Conservation (phyloP, 164 flowering plant species). For the Nymphaea thermarum region DNA sequence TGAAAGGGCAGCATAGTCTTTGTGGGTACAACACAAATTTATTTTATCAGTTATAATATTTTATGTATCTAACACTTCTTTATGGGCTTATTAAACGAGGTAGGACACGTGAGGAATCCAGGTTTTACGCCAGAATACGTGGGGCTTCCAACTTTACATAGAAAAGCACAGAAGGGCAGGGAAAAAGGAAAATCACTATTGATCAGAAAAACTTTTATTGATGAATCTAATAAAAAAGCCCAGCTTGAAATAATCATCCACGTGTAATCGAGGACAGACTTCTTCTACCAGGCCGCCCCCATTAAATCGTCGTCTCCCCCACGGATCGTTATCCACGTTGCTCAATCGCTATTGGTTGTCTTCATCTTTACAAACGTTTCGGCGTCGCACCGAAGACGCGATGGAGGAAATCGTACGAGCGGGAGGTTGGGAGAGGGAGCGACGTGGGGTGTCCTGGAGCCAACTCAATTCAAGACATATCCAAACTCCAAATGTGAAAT, state of each 20-base stretch:
- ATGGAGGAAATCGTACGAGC: too few species aligned
- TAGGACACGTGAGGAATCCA: slow-evolving; percentile 15
- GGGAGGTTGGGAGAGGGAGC: too few species aligned
- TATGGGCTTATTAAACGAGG: background rate
- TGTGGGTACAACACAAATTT: background rate
- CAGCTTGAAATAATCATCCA: background rate
- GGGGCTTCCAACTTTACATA: slow-evolving; percentile 1
- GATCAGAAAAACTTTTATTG: too few species aligned
- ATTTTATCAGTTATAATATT: background rate
- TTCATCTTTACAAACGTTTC: too few species aligned
- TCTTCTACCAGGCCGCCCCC: background rate
- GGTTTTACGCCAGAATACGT: slow-evolving; percentile 17
- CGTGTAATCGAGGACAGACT: slow-evolving; percentile 10
- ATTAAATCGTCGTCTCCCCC: background rate
- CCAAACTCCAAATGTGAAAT: too few species aligned
- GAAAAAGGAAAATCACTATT: background rate
- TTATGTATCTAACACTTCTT: background rate
- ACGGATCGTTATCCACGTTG: background rate
- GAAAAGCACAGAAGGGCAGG: background rate
- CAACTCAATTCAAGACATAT: too few species aligned
- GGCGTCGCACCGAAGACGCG: too few species aligned
- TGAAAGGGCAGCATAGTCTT: background rate
- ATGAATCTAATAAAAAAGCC: background rate
- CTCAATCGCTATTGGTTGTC: too few species aligned
- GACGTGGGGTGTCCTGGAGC: too few species aligned